Evolutionary conservation across 176 grass and related monocot species (phyloP).

Genomic region (Pontederia crassipes): DNA sequence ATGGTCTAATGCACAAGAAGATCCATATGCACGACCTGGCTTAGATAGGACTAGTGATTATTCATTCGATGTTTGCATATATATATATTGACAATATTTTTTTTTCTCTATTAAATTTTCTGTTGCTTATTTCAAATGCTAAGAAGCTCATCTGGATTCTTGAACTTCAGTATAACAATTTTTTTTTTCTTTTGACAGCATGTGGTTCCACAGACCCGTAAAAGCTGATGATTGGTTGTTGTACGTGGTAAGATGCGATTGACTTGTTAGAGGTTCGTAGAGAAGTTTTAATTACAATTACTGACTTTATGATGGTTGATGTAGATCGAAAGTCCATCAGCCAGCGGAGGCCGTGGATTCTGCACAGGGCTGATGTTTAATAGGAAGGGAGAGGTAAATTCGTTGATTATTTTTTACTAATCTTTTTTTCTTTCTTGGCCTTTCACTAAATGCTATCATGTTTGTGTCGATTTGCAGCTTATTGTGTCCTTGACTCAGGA

Average conservation of each 20-base stretch:
- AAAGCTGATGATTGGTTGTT: slow-evolving; percentile 91
- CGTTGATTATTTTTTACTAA: not conserved
- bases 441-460: not conserved
- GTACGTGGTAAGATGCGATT: slow-evolving; percentile 46
- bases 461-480: slow-evolving; percentile 37
- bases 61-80: no score
- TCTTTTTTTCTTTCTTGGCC: not conserved
- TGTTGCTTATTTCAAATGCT: not conserved
- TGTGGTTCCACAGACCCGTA: slow-evolving; percentile 91
- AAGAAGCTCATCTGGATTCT: not conserved
- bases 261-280: not conserved
- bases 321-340: slow-evolving; percentile 77
- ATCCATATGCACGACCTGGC: no score
- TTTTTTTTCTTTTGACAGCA: slow-evolving; percentile 27
- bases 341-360: slow-evolving; percentile 67
- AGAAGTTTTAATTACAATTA: not conserved
- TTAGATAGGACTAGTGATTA: no score
- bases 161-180: not conserved
- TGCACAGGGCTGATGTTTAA: slow-evolving; percentile 66
- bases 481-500: slow-evolving; percentile 83
- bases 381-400: slow-evolving; percentile 60
- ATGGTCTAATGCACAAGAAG: no score
- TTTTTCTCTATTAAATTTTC: no score
- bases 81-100: no score
- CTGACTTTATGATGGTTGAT: slow-evolving; percentile 6